These are phyloP conservation scores for Cyberlindnera nakhonratchasimensis DNA, from an alignment of 805 yeast genomes.

Conservation along the genomic window DNA sequence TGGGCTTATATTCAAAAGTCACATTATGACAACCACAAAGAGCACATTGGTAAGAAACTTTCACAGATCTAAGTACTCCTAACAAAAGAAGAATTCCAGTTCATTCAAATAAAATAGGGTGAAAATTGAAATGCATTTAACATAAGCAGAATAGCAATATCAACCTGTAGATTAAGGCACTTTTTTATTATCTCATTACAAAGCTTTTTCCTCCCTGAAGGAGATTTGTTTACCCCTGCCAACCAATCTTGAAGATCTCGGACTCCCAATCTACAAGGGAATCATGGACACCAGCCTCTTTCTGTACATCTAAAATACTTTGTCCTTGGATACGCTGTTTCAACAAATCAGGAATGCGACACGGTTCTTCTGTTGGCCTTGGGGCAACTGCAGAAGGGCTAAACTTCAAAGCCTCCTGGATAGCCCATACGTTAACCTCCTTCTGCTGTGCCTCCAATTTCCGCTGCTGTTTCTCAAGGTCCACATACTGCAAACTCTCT, in stretches of 20 bases:
- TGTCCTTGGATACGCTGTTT: not conserved
- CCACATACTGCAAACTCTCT: slow-evolving; percentile 20
- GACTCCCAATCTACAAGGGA: slow-evolving; percentile 1
- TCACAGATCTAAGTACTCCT: slow-evolving; percentile 5
- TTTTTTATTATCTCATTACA: too few relatives aligned
- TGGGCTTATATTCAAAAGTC: slow-evolving; percentile 52
- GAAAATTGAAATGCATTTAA: too few relatives aligned
- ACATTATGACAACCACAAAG: slow-evolving; percentile 14
- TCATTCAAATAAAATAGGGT: not conserved
- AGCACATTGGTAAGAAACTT: slow-evolving; percentile 8
- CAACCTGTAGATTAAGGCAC: too few relatives aligned
- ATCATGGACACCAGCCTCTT: not conserved
- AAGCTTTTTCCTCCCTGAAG: not conserved
- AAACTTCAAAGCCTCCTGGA: slow-evolving; percentile 10
- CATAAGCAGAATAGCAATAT: too few relatives aligned
- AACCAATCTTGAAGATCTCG: slow-evolving; percentile 7
- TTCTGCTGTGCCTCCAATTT: slow-evolving; percentile 5
- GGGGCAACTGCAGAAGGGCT: not conserved
- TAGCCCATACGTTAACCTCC: slow-evolving; percentile 7
- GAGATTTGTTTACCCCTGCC: slow-evolving; percentile 1
- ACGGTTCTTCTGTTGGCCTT: not conserved
- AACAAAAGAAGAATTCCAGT: not conserved
- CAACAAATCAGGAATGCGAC: not conserved
- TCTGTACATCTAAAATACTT: not conserved
- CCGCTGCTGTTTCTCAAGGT: slow-evolving; percentile 14